Evolutionary conservation across 768 basidiomycete species (phyloP), one percentile per base, ranked within the genome.

Genomic region (Kwoniella newhampshirensis): DNA sequence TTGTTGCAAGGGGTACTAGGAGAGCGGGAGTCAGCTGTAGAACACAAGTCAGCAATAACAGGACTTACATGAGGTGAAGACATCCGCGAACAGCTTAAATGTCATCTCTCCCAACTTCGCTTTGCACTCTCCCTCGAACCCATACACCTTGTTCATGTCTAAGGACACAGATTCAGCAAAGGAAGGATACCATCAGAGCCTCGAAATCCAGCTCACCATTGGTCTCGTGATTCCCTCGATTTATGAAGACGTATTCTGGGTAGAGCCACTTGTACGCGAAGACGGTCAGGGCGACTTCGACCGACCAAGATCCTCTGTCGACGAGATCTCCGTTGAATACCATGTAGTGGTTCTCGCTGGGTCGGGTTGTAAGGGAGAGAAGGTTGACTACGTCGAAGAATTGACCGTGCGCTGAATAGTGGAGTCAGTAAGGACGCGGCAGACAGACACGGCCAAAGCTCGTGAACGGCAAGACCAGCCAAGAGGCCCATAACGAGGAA

Each of bases 241-340:
- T 98, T 73, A 99, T 84, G 76, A 83, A 94, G 81, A 97, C 89
- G 56, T 81, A 84, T 55, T 84, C 84, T 3, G 94, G 94, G 77
- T 89, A 91, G 54, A 97, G 78, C 93, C 93, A 98, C 81, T 99
- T 99, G 78, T 87, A 96, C 11, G 93, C 89, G 71, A 99, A 90
- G 4, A 93, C 87, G 15, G 88, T 86, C 60, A 98, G 78, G 57
- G 93, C 91, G 56, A 98, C 74, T 49, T 77, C 75, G 18, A 77
- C 68, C 2, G 74, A 74, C 76, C 76, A 77, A 12, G 67, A 71
- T 40, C 68, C 64, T 60, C 94, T 85, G 76, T 99, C 94, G 35
- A 99, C 94, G 44, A 98, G 86, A 80, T 99, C 94, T 59, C 69
- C 77, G 59, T 77, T 77, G 67, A 77, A 76, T 2, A 77, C 64